A percentile compares a stretch with the other conserved stretches of the same genome.
Conservation (phyloP, 2,329 filamentous ascomycete genomes). For the Scytalidium lignicola region DNA sequence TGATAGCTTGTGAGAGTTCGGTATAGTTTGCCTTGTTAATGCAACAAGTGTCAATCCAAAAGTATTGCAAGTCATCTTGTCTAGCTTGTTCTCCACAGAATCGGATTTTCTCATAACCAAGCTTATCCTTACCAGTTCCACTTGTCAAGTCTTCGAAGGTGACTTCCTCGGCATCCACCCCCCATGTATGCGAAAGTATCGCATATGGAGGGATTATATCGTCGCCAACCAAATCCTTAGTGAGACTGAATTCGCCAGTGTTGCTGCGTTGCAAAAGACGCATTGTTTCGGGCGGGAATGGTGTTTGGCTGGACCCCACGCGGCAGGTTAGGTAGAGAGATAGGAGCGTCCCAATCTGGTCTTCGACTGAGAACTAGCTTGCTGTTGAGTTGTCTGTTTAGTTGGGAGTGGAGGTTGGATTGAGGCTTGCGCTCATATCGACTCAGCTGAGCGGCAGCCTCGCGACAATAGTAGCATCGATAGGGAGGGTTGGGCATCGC, state of each 20-base stretch:
- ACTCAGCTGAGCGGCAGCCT: no score
- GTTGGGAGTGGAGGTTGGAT: no score
- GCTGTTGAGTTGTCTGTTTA: no score
- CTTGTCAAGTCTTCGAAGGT: slow-evolving; percentile 2
- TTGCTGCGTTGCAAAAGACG: slow-evolving; percentile 11
- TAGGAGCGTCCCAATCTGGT: no score
- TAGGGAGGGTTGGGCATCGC: no score
- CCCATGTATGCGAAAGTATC: slow-evolving; percentile 7
- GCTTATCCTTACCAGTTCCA: slow-evolving; percentile 2
- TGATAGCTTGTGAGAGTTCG: slow-evolving; percentile 14
- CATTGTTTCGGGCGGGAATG: slow-evolving; percentile 4
- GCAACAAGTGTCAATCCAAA: slow-evolving; percentile 8
- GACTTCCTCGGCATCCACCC: slow-evolving; percentile 2
- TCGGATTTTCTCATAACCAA: slow-evolving; percentile 3
- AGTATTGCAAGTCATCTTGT: slow-evolving; percentile 1
- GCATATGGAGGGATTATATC: slow-evolving; percentile 4
- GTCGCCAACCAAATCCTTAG: slow-evolving; percentile 5
- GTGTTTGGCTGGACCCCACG: no score
- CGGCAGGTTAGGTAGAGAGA: no score
- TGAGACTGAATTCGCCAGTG: slow-evolving; percentile 12
- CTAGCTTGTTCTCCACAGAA: slow-evolving; percentile 1
- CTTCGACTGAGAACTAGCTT: no score
- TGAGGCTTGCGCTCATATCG: no score
- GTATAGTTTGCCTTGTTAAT: slow-evolving; percentile 1
- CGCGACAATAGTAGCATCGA: no score